These are phyloP conservation scores for Colletotrichum sp. DNA, from an alignment of 2,329 filamentous ascomycete species.

Conservation along the genomic window DNA sequence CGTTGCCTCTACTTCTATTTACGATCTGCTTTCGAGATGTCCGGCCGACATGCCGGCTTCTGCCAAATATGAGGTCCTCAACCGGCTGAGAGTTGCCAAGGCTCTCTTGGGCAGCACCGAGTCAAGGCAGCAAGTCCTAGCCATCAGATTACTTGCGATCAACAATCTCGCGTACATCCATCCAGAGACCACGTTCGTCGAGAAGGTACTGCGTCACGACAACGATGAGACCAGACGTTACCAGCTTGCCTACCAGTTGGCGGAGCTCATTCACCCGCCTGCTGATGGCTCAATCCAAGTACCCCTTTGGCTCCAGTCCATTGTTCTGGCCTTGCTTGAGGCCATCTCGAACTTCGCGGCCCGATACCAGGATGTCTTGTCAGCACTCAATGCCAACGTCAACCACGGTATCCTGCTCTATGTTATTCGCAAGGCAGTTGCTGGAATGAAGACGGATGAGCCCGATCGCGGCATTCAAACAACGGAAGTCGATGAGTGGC, in stretches of 20 bases:
- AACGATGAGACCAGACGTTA: slow-evolving; percentile 86
- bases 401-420: slow-evolving; percentile 97
- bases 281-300: slow-evolving; percentile 70
- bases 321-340: slow-evolving; percentile 82
- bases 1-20: slow-evolving; percentile 57
- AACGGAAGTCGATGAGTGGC: slow-evolving; percentile 84
- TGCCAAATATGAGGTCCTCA: slow-evolving; percentile 82
- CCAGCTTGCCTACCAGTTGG: slow-evolving; percentile 90
- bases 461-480: slow-evolving; percentile 62
- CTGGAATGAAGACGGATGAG: slow-evolving; percentile 71
- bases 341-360: slow-evolving; percentile 81
- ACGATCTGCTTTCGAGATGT: slow-evolving; percentile 60
- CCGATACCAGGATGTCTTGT: slow-evolving; percentile 81
- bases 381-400: slow-evolving; percentile 92
- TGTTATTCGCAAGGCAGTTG: slow-evolving; percentile 87
- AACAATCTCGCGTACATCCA: slow-evolving; percentile 93
- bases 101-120: slow-evolving; percentile 71
- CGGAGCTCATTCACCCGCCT: slow-evolving; percentile 87
- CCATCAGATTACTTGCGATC: slow-evolving; percentile 83
- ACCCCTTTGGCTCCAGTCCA: slow-evolving; percentile 79
- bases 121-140: slow-evolving; percentile 76
- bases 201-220: slow-evolving; percentile 86
- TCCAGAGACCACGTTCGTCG: slow-evolving; percentile 79
- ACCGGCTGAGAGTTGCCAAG: slow-evolving; percentile 83
- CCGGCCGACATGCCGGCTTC: slow-evolving; percentile 72